A percentile compares a stretch with the other conserved stretches of the same genome.
Conservation (phyloP, 495 filamentous ascomycete species). For the Hypoxylon intermedium region DNA sequence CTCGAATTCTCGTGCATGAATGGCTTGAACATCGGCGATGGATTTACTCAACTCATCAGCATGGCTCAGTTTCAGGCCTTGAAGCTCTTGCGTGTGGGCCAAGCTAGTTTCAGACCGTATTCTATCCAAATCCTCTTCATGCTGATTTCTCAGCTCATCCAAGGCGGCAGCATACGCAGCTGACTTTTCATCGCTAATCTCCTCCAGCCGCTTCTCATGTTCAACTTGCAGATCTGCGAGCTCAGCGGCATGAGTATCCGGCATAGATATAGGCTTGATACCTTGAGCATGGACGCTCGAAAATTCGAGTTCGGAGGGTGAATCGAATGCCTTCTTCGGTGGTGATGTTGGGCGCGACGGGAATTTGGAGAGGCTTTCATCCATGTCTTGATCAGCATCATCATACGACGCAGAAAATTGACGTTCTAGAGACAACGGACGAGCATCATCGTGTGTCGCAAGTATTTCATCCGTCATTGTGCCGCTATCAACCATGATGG, state of each 20-base stretch:
- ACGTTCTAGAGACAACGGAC: constrained; percentile 51
- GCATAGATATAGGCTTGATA: constrained; percentile 46
- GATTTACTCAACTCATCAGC: constrained; percentile 48
- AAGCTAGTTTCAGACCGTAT: constrained; percentile 46
- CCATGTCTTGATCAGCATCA: constrained; percentile 54
- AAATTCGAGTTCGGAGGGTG: constrained; percentile 39
- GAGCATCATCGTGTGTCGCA: constrained; percentile 4
- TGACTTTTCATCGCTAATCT: constrained; percentile 53
- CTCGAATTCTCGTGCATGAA: constrained; percentile 46
- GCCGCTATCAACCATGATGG: constrained; percentile 76
- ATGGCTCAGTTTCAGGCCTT: constrained; percentile 48
- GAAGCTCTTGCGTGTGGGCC: constrained; percentile 49
- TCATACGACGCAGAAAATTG: constrained; percentile 41
- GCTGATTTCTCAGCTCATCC: constrained; percentile 53
- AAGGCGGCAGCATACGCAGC: constrained; percentile 53
- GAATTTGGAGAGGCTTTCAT: constrained; percentile 55
- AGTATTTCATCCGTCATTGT: constrained; percentile 82
- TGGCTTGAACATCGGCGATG: constrained; percentile 39
- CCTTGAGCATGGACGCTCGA: constrained; percentile 42
- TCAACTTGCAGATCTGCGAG: constrained; percentile 47
- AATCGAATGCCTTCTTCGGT: constrained; percentile 18
- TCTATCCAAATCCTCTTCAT: constrained; percentile 51
- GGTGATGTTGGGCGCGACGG: constrained; percentile 54
- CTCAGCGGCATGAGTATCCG: constrained; percentile 35
- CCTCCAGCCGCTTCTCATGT: constrained; percentile 54